Conservation (phyloP, 305 asterid genomes). For the Fraxinus xanthoxyloides region DNA sequence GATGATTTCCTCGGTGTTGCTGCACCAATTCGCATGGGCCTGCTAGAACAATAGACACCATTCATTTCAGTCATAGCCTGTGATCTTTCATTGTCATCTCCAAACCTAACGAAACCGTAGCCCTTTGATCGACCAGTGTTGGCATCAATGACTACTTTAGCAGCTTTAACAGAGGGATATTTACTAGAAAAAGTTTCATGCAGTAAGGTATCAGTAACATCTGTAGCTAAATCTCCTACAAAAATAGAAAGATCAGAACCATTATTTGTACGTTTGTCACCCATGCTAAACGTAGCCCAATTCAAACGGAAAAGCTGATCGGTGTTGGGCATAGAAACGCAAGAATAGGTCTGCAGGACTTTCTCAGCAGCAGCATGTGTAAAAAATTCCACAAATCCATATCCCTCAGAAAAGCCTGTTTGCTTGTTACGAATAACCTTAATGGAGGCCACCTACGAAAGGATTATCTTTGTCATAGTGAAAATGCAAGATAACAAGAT, state of each 20-base stretch:
- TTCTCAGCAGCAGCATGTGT: constrained; percentile 82
- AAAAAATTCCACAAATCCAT: constrained; percentile 87
- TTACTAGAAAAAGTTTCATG: constrained; percentile 42
- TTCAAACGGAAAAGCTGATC: constrained; percentile 68
- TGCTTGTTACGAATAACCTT: constrained; percentile 94
- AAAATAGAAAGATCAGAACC: constrained; percentile 53
- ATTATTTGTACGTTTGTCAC: constrained; percentile 42
- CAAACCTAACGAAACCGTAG: constrained; percentile 89
- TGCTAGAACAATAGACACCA: constrained; percentile 78
- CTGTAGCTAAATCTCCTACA: constrained; percentile 55
- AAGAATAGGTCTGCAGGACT: constrained; percentile 58
- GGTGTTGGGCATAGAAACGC: constrained; percentile 69
- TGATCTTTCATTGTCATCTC: constrained; percentile 83
- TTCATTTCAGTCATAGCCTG: constrained; percentile 90
- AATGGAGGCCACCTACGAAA: constrained; percentile 72
- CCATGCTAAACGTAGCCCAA: constrained; percentile 57
- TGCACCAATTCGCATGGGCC: constrained; percentile 94
- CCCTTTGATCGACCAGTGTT: constrained; percentile 94
- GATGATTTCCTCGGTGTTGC: constrained; percentile 93
- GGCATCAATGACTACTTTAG: constrained; percentile 87
- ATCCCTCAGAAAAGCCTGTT: constrained; percentile 90
- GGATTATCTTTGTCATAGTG: background rate
- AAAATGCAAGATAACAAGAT: constrained; percentile 25
- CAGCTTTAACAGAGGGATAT: constrained; percentile 81
- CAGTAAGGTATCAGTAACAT: constrained; percentile 49